phyloP scores from a whole-genome alignment of 1,139 yeast genomes.

The Diutina rugosa region DNA sequence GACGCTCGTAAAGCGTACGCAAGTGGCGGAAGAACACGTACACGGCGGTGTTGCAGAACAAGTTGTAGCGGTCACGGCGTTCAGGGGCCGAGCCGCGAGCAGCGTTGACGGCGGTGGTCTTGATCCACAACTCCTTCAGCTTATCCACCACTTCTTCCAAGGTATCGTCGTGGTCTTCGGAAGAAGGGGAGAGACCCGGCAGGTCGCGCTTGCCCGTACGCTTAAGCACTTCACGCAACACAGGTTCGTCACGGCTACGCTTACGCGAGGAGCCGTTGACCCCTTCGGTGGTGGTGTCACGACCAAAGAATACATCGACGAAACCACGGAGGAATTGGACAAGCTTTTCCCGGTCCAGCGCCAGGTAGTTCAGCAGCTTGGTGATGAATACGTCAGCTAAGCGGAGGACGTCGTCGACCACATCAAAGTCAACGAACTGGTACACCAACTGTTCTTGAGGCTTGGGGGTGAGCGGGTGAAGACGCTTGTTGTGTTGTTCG shows the following conservation, averaged over 20 bases:
- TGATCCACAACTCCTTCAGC: slow-evolving; percentile 60
- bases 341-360: slow-evolving; percentile 69
- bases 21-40: slow-evolving; percentile 85
- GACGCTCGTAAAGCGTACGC: slow-evolving; percentile 69
- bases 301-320: slow-evolving; percentile 53
- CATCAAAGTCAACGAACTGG: slow-evolving; percentile 49
- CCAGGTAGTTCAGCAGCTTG: slow-evolving; percentile 63
- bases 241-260: not conserved
- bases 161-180: slow-evolving; percentile 3
- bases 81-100: not conserved
- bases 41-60: slow-evolving; percentile 84
- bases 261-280: not conserved
- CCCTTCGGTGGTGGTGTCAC: slow-evolving; percentile 20
- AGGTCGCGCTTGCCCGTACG: not conserved
- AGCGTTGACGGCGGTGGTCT: slow-evolving; percentile 25
- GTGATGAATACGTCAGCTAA: slow-evolving; percentile 60
- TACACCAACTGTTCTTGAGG: slow-evolving; percentile 74
- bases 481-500: slow-evolving; percentile 66
- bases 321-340: slow-evolving; percentile 63
- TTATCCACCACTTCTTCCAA: slow-evolving; percentile 22
- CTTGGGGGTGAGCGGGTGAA: slow-evolving; percentile 78
- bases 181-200: slow-evolving; percentile 3
- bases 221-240: not conserved
- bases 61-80: slow-evolving; percentile 44
- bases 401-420: slow-evolving; percentile 61